Conservation (phyloP, 495 filamentous ascomycete species). For the Penicillium paxilli region DNA sequence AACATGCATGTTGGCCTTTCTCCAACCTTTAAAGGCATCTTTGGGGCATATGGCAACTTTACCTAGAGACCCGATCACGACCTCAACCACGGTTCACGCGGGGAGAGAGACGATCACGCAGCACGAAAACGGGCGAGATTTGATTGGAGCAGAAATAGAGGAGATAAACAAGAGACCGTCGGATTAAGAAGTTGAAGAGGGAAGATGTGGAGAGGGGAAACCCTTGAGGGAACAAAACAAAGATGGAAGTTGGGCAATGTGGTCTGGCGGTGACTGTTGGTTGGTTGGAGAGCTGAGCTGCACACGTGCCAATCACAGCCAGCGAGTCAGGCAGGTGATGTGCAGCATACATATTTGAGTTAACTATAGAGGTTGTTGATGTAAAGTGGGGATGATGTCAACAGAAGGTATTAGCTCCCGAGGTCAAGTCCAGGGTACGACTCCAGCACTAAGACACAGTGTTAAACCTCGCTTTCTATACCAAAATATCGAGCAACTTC, state of each 20-base stretch:
- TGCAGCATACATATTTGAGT: not conserved
- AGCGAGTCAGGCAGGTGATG: not conserved
- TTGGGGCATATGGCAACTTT: not conserved
- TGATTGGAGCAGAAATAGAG: not conserved
- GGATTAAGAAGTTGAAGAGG: too few relatives aligned
- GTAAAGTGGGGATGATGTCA: too few relatives aligned
- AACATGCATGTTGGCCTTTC: too few relatives aligned
- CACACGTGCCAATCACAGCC: not conserved
- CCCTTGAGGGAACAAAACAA: not conserved
- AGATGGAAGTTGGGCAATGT: not conserved
- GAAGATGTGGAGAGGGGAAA: not conserved
- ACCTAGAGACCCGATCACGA: not conserved
- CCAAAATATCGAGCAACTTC: constrained; percentile 21
- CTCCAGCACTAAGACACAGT: too few relatives aligned
- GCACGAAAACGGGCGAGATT: not conserved
- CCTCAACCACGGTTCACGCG: not conserved
- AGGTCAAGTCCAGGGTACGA: too few relatives aligned
- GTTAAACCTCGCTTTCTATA: too few relatives aligned
- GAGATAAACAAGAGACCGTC: too few relatives aligned
- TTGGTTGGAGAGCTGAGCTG: not conserved
- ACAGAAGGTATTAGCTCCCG: too few relatives aligned
- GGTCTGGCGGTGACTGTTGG: not conserved
- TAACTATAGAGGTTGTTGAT: too few relatives aligned
- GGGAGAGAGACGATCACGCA: not conserved
- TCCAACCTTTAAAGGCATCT: not conserved